phyloP scores from a whole-genome alignment of 352 stramenopile genomes.

The Blastocystis sp. region DNA sequence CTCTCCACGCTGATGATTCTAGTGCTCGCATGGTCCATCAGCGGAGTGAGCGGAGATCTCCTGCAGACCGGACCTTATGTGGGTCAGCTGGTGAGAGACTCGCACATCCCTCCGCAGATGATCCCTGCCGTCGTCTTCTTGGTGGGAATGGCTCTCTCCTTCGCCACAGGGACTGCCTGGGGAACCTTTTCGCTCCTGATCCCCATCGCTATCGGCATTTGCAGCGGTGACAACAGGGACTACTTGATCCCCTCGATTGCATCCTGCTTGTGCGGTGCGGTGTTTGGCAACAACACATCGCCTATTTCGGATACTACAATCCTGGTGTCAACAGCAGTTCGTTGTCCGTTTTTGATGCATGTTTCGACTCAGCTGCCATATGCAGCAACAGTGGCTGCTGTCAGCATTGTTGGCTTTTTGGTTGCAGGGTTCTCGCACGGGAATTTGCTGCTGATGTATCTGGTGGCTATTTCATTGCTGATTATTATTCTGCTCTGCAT shows the following conservation, averaged over 20 bases:
- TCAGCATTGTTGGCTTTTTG: constrained; percentile 1
- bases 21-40: constrained; percentile 50
- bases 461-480: not conserved
- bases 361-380: constrained; percentile 70
- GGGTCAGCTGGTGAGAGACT: constrained; percentile 67
- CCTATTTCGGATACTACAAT: constrained; percentile 84
- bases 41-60: not conserved
- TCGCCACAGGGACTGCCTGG: constrained; percentile 78
- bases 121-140: constrained; percentile 75
- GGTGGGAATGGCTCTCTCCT: constrained; percentile 80
- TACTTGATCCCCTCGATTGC: constrained; percentile 80
- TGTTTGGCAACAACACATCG: constrained; percentile 79
- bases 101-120: constrained; percentile 72
- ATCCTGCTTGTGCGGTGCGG: constrained; percentile 75
- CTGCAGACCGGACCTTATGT: constrained; percentile 34
- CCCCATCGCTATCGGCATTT: constrained; percentile 74
- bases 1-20: constrained; percentile 54
- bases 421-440: constrained; percentile 2
- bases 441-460: not conserved
- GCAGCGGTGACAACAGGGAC: constrained; percentile 71
- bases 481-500: not conserved
- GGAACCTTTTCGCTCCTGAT: constrained; percentile 85
- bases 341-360: constrained; percentile 67
- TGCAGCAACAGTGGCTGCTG: constrained; percentile 71
- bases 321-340: constrained; percentile 75